Base-by-base conservation (phyloP, 768 basidiomycete genomes). In the Baorangia bicolor region DNA sequence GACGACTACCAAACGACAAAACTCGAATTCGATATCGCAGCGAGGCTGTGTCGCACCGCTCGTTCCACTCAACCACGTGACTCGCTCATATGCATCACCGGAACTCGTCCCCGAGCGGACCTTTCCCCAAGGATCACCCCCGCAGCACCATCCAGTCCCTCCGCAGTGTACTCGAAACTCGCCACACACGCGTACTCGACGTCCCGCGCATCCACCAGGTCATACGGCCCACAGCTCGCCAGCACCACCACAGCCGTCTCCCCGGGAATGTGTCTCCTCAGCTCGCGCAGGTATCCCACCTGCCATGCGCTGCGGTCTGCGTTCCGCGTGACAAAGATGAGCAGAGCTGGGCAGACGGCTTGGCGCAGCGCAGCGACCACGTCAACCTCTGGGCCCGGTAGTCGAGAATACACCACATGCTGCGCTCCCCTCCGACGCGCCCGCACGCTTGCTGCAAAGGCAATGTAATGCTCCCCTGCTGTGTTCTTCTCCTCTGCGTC, bases 171-270 rank as follows among this genome's bases (percentile, higher is more conserved):
- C 66, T 88, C 86, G 65, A 83, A 86, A 40, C 81, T 81, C 18
- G 75, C 78, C 4, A 87, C 59, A 34, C 77, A 81, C 23, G 74
- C 70, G 0, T 69, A 67, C 57, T 59, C 64, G 2, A 61, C 56
- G 12, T 70, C 64, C 5, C 39, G 14, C 68, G 61, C 60, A 16
- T 52, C 51, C 27, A 76, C 69, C 12, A 85, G 53, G 57, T 88
- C 86, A 60, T 88, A 89, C 28, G 87, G 87, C n/a, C 78, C 81
- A 63, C 86, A 86, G 35, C 82, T 86, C 20, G 83, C 78, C 0
- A 88, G 57, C 14, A 87, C 65, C 1, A 85, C 73, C 33, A 85
- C 67, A 18, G 73, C 71, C 18, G 70, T 62, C 1, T 30, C 51
- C 3, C 7, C n/a, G 9, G 52, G 20, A 55, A 69, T 41, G 63